phyloP scores from a whole-genome alignment of 2,329 filamentous ascomycete genomes.

The Purpureocillium takamizusanense region DNA sequence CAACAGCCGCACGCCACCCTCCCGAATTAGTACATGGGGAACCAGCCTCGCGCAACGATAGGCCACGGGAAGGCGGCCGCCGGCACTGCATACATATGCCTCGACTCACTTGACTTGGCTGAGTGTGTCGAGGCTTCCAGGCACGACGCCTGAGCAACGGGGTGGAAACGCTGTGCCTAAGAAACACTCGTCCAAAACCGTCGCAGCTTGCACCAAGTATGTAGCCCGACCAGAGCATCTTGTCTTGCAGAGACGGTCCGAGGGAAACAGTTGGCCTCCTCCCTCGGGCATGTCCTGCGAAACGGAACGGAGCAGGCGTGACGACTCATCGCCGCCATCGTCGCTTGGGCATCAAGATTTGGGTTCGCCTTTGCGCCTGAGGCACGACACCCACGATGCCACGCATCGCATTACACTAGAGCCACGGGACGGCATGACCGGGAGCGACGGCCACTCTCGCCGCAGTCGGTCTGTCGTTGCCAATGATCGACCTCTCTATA shows the following conservation, averaged over 20 bases:
- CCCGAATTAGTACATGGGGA: neutral
- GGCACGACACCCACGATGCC: neutral
- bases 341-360: conserved; percentile 4
- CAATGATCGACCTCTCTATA: neutral
- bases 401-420: conserved; percentile 1
- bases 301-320: neutral
- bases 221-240: too few relatives aligned
- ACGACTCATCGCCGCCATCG: too few relatives aligned
- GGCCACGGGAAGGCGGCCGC: conserved; percentile 9
- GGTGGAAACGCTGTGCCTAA: too few relatives aligned
- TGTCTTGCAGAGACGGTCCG: too few relatives aligned
- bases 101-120: conserved; percentile 20
- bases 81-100: conserved; percentile 14
- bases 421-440: neutral
- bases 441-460: neutral
- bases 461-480: too few relatives aligned
- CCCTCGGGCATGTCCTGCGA: too few relatives aligned
- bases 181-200: too few relatives aligned
- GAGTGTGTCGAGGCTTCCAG: conserved; percentile 7
- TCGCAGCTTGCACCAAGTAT: too few relatives aligned
- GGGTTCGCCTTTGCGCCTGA: neutral
- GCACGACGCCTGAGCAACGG: too few relatives aligned
- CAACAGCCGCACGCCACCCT: conserved; percentile 1
- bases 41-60: conserved; percentile 8
- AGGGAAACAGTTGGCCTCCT: too few relatives aligned